phyloP scores from a whole-genome alignment of 495 filamentous ascomycete genomes.

The Neurospora terricola region DNA sequence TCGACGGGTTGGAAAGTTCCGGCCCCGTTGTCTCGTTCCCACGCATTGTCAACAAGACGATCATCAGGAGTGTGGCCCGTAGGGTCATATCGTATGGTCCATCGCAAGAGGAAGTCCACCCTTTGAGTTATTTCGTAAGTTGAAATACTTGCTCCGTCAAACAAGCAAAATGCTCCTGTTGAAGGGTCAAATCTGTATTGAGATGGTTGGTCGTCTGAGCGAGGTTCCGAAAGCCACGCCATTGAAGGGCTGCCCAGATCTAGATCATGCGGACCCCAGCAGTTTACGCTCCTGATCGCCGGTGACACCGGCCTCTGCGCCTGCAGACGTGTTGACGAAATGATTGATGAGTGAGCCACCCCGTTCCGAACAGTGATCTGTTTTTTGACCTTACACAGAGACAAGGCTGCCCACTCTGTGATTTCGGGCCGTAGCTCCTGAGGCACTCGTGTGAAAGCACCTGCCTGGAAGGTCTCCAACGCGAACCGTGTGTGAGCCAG shows the following conservation, averaged over 20 bases:
- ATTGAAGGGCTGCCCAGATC: neutral
- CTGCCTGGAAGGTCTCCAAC: neutral
- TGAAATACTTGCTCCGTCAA: neutral
- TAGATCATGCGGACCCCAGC: neutral
- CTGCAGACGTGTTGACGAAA: neutral
- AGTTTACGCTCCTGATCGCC: neutral
- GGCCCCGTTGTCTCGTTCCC: neutral
- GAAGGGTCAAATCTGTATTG: neutral
- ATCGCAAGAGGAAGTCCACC: neutral
- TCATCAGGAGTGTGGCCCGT: neutral
- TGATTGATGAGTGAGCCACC: neutral
- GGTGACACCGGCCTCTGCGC: neutral
- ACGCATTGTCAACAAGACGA: accelerated
- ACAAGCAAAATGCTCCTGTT: neutral
- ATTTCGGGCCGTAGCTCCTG: neutral
- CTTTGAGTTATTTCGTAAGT: neutral
- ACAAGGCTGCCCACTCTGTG: neutral
- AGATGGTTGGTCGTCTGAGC: neutral
- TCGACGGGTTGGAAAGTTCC: neutral
- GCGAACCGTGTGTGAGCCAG: neutral
- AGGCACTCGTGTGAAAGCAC: neutral
- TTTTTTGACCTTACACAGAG: neutral
- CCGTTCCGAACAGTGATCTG: neutral
- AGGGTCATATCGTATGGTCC: neutral
- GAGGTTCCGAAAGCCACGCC: neutral